Base-by-base conservation (phyloP, 306 rosid genomes). In the Medicago arabica region DNA sequence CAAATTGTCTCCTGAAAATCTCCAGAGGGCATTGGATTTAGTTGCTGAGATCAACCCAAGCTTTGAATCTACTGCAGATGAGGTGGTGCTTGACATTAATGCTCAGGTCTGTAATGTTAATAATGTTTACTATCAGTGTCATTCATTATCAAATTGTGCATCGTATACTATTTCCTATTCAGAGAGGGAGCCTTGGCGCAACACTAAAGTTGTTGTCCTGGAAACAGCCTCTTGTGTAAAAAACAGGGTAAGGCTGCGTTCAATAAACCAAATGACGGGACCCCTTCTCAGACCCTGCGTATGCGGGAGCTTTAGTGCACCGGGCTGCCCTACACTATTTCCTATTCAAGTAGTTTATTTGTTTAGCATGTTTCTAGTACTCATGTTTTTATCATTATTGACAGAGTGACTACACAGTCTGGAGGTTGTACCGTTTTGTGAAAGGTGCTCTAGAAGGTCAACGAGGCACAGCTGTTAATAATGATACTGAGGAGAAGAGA, bases 1-100 rank as follows among this genome's bases (percentile, higher is more conserved):
- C 61, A 86, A 75, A 84, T 80, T 91, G 87, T 77, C 90, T 49
- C 84, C 88, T 50, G 96, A 91, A 72, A 87, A 88, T 74, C 90
- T 94, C 69, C 57, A 61, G 77, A 91, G 47, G 77, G 97, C 90
- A n/a, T 83, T 93, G 85, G 89, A 88, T 74, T 86, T 94, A 23
- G 89, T 91, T 67, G 94, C 91, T 8, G 85, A 94, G 82, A 79
- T 58, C 75, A 89, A 91, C 80, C 96, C 93, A 59, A 85, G 69
- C 72, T 93, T 93, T 84, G 89, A 86, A 74, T 85, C 91, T 41
- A 43, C 82, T 19, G 81, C 82, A 2, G 81, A 75, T 41, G 97
- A 87, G 71, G 98, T 94, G 85, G 94, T 86, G 85, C 96, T 94
- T 14, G 96, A 94, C 78, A 85, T 94, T 1, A 93, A 94, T 75